phyloP scores from a whole-genome alignment of 108 stramenopile species.

The Cyclostephanos tholiformis region DNA sequence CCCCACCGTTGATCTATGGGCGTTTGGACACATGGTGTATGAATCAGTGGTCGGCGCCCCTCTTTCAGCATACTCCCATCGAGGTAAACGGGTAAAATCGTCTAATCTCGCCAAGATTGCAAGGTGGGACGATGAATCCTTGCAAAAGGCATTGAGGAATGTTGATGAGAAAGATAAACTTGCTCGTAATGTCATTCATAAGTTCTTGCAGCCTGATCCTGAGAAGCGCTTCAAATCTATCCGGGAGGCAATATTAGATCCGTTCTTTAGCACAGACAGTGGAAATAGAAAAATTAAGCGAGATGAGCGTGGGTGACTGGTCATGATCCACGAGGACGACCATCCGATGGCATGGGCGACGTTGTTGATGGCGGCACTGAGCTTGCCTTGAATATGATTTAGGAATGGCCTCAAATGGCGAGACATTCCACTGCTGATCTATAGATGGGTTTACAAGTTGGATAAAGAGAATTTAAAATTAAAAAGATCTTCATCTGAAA shows the following conservation, averaged over 20 bases:
- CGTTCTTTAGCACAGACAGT: slow-evolving; percentile 44
- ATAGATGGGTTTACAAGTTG: no score
- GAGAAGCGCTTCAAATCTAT: slow-evolving; percentile 42
- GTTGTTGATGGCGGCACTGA: neutral
- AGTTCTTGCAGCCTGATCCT: slow-evolving; percentile 43
- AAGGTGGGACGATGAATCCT: slow-evolving; percentile 37
- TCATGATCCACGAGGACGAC: no score
- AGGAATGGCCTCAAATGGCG: neutral
- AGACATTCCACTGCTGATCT: neutral
- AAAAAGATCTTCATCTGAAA: no score
- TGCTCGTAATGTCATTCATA: slow-evolving; percentile 42
- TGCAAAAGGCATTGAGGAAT: slow-evolving; percentile 37
- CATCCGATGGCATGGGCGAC: no score
- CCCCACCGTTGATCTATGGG: slow-evolving; percentile 49
- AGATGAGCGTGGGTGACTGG: neutral
- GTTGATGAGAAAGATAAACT: slow-evolving; percentile 45
- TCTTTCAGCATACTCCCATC: slow-evolving; percentile 52
- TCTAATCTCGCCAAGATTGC: slow-evolving; percentile 54
- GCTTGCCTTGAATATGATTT: neutral
- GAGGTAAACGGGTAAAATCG: slow-evolving; percentile 49
- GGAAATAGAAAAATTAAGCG: slow-evolving; percentile 43
- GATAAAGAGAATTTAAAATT: no score
- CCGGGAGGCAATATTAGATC: slow-evolving; percentile 44
- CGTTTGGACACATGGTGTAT: slow-evolving; percentile 51
- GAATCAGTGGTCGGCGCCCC: slow-evolving; percentile 46